These are phyloP conservation scores for Dryas drummondii DNA, from an alignment of 306 rosid genomes.

Conservation along the genomic window DNA sequence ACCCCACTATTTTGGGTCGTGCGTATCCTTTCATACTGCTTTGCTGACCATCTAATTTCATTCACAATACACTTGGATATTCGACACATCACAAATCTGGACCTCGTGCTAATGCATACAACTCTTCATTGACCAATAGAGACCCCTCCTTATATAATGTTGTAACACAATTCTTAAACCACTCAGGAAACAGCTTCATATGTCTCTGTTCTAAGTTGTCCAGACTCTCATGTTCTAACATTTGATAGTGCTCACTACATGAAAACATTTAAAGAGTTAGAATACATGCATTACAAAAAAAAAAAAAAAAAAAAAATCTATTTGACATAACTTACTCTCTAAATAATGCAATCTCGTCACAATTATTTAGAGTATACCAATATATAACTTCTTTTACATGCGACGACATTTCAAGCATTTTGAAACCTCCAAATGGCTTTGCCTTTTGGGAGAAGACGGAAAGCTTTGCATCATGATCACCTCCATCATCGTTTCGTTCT, in stretches of 20 bases:
- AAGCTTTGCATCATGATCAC: not conserved
- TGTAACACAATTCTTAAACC: not conserved
- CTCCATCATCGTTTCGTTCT: not conserved
- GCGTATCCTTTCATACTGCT: not conserved
- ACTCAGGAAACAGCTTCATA: not conserved
- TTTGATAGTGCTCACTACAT: not conserved
- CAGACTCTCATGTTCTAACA: not conserved
- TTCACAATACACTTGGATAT: not conserved
- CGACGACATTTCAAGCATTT: not conserved
- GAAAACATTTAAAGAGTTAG: not conserved
- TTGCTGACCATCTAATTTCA: not conserved
- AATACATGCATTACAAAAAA: not conserved
- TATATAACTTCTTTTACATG: not conserved
- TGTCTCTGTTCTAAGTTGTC: not conserved
- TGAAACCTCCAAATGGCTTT: not conserved
- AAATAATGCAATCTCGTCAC: not conserved
- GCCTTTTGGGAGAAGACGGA: not conserved
- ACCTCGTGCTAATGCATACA: not conserved
- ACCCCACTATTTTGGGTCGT: not conserved
- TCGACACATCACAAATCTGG: not conserved
- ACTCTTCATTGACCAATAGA: not conserved
- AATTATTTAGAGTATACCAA: slow-evolving; percentile 6
- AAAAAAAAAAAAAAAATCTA: not conserved
- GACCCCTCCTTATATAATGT: not conserved
- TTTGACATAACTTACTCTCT: not conserved